These are phyloP conservation scores for Suillus discolor DNA, from an alignment of 768 basidiomycete genomes.

Conservation along the genomic window DNA sequence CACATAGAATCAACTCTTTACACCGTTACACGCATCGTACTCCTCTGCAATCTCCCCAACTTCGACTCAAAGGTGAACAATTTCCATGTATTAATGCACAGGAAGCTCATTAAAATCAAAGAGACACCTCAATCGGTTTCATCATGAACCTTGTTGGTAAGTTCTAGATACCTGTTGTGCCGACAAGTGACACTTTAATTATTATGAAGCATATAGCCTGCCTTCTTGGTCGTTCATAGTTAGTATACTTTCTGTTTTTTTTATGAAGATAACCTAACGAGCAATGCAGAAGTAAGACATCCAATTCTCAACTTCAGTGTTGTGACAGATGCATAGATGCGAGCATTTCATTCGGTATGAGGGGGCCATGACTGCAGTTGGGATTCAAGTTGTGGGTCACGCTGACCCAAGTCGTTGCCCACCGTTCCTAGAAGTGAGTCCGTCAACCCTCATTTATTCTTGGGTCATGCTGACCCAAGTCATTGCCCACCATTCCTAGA, in stretches of 20 bases:
- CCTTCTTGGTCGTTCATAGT: slow-evolving; percentile 14
- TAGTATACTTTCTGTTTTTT: neutral
- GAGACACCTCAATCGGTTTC: slow-evolving; percentile 65
- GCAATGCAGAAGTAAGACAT: slow-evolving; percentile 12
- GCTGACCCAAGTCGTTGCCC: too few species aligned
- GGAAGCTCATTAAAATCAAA: slow-evolving; percentile 14
- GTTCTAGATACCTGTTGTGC: neutral
- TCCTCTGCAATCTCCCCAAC: too few species aligned
- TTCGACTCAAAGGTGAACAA: slow-evolving; percentile 27
- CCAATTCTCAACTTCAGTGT: neutral
- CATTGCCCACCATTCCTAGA: too few species aligned
- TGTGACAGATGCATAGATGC: slow-evolving; percentile 37
- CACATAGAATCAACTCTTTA: too few species aligned
- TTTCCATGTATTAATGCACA: neutral
- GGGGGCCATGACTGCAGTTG: slow-evolving; percentile 46
- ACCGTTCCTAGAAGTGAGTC: too few species aligned
- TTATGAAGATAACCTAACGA: neutral
- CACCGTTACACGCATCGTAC: too few species aligned
- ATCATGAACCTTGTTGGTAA: slow-evolving; percentile 51
- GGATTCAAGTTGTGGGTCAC: slow-evolving; percentile 40
- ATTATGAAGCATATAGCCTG: slow-evolving; percentile 19
- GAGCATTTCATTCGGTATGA: slow-evolving; percentile 51
- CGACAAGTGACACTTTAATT: neutral
- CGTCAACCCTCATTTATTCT: too few species aligned
- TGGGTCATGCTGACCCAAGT: too few species aligned